Conservation (phyloP, 2,329 filamentous ascomycete genomes). For the Tolypocladium sp. region DNA sequence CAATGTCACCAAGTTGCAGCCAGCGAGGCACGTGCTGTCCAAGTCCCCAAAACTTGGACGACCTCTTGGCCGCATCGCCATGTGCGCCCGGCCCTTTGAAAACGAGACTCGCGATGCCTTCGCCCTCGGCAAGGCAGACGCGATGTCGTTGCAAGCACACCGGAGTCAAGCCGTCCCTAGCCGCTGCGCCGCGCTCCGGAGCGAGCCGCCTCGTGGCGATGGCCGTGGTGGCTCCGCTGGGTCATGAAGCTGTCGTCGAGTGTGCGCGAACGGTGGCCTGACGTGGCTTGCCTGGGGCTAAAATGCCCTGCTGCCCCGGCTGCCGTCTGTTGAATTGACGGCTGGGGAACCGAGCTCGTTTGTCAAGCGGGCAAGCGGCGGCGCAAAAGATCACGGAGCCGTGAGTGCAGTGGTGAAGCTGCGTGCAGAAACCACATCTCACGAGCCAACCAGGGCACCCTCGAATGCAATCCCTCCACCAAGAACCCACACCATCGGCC, state of each 20-base stretch:
- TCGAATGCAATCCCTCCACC: neutral
- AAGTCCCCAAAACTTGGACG: neutral
- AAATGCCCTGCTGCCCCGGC: neutral
- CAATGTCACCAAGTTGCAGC: neutral
- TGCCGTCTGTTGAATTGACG: neutral
- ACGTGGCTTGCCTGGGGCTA: neutral
- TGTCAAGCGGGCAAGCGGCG: neutral
- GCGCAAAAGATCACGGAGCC: neutral
- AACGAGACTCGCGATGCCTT: neutral
- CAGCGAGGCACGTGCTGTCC: neutral
- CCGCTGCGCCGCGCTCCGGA: neutral
- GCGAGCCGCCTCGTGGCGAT: neutral
- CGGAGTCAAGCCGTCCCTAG: neutral
- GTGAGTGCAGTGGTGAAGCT: neutral
- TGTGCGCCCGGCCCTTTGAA: neutral
- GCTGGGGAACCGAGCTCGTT: neutral
- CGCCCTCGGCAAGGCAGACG: neutral
- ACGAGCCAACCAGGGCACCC: neutral
- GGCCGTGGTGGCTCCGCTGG: neutral
- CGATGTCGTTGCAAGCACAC: neutral
- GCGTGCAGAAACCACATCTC: neutral
- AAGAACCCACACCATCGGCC: slow-evolving; percentile 1
- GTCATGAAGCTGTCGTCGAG: neutral
- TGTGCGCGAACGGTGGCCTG: neutral
- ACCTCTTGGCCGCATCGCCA: neutral